Evolutionary conservation across 1,139 yeast genomes (phyloP).

Genomic region (Suhomyces bolitotheri): DNA sequence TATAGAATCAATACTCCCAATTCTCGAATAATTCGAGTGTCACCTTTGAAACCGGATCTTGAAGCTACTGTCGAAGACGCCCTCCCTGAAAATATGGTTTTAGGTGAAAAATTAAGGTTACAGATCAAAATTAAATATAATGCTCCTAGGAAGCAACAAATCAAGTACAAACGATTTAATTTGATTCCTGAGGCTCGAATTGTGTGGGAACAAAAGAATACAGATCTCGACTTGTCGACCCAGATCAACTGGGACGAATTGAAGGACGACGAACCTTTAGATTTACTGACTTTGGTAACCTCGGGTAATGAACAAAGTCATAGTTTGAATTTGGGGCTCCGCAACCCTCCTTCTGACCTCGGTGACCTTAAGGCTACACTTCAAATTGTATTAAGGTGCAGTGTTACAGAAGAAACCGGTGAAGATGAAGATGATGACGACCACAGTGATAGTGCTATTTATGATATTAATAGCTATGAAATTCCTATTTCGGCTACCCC

Average conservation of each 20-base stretch:
- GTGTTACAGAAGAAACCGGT: constrained; percentile 24
- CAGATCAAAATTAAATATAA: constrained; percentile 24
- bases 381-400: constrained; percentile 26
- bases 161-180: constrained; percentile 24
- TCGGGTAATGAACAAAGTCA: constrained; percentile 14
- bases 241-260: constrained; percentile 37
- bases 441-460: constrained; percentile 16
- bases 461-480: constrained; percentile 28
- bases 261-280: constrained; percentile 46
- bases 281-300: constrained; percentile 19
- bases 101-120: constrained; percentile 33
- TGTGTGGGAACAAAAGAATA: constrained; percentile 14
- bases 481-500: constrained; percentile 39
- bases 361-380: constrained; percentile 15
- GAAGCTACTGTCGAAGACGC: constrained; percentile 8
- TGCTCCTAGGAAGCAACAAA: constrained; percentile 17
- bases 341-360: constrained; percentile 21
- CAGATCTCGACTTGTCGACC: constrained; percentile 23
- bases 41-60: constrained; percentile 20
- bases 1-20: constrained; percentile 9
- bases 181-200: constrained; percentile 26
- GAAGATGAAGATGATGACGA: constrained; percentile 7
- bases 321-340: constrained; percentile 28
- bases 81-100: constrained; percentile 15
- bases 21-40: constrained; percentile 13